Base-by-base conservation (phyloP, 140 eudicot species). In the Erigeron philadelphicus region DNA sequence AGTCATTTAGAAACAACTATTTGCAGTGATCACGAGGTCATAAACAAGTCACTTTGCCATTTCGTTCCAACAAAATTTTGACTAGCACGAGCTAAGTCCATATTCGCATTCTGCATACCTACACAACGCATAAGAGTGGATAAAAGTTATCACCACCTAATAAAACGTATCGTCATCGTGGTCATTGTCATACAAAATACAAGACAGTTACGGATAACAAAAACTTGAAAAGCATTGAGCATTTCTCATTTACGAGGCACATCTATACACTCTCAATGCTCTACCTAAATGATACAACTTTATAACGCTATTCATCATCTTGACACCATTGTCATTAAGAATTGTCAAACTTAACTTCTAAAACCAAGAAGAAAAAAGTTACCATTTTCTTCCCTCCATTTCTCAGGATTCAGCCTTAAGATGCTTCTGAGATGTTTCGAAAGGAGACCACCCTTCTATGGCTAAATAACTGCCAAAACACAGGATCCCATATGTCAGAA, bases 241-340 rank as follows among this genome's bases (percentile, higher is more conserved):
- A 61, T 19, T 49, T 48, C 31, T 62, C 44, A 63, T 62, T 59
- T 35, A 63, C 66, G 12, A 38, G 65, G 38, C 74, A 67, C 70
- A 61, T 67, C 79, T 76, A 52, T 68, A 76, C 80, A 76, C 75
- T 68, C 75, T 57, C 65, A 50, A 62, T 72, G 64, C 77, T 63
- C 52, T 17, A 61, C 63, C 77, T 58, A 70, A 42, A 40, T 50
- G 11, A 53, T 38, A 64, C 38, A 19, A 68, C 40, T 53, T 69
- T 69, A 18, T 17, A 57, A 19, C 58, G 21, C 73, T 31, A 68
- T 38, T 67, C 31, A 25, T 31, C 49, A 68, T 68, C 13, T 17
- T 40, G 35, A 72, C 63, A 62, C 43, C 40, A 62, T 72, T 12
- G 44, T 15, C 52, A 40, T 16, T 72, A 35, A 8, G 19, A 17